Evolutionary conservation across 1,284 basidiomycete genomes (phyloP).

Genomic region (Melampsora abietis-canadensis): DNA sequence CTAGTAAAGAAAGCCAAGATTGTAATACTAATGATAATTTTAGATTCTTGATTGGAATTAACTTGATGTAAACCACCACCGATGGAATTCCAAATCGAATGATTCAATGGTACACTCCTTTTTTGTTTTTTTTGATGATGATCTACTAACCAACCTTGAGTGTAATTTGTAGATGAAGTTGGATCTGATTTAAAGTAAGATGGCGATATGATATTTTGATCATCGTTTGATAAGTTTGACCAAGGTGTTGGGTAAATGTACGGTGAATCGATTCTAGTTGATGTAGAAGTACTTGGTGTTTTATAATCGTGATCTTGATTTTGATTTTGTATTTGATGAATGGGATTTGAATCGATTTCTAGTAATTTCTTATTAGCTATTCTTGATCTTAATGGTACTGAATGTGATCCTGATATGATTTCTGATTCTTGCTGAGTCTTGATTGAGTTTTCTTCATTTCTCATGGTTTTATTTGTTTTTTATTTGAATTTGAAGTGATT

Average conservation of each 20-base stretch:
- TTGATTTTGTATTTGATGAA: too few relatives aligned
- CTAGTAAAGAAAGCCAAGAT: conserved; percentile 12
- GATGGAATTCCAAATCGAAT: neutral
- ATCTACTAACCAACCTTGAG: neutral
- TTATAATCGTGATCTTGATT: too few relatives aligned
- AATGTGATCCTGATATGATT: too few relatives aligned
- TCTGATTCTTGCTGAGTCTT: too few relatives aligned
- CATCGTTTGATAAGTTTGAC: neutral
- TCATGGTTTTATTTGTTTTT: too few relatives aligned
- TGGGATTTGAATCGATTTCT: too few relatives aligned
- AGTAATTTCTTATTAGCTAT: too few relatives aligned
- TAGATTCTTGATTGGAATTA: neutral
- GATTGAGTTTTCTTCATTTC: too few relatives aligned
- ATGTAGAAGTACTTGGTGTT: too few relatives aligned
- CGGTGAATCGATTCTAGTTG: neutral
- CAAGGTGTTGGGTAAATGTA: conserved; percentile 1
- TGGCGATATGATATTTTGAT: neutral
- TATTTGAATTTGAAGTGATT: too few relatives aligned
- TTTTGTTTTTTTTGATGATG: neutral
- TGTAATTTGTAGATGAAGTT: neutral
- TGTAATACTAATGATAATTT: conserved; percentile 5
- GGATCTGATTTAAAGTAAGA: conserved; percentile 2
- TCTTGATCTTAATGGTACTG: too few relatives aligned
- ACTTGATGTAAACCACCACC: conserved; percentile 33
- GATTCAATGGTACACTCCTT: neutral